Conservation (phyloP, 75 land plant genomes). For the Sequoia sempervirens region DNA sequence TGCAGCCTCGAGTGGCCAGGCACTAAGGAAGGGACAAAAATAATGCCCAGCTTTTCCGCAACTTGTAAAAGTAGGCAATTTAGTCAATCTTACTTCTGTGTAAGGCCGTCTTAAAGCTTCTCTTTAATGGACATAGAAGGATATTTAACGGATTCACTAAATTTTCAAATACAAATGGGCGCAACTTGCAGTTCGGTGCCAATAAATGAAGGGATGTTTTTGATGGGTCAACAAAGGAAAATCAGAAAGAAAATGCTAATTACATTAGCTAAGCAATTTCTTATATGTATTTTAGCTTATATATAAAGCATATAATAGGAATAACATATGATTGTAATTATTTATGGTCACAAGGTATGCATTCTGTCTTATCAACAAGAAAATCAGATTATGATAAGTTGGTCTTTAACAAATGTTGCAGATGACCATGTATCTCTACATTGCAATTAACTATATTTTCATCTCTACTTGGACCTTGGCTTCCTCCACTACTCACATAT, state of each 20-base stretch:
- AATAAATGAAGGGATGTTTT: not conserved
- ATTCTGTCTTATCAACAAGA: not conserved
- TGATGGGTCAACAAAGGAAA: too few species aligned
- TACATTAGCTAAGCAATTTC: not conserved
- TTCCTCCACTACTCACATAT: not conserved
- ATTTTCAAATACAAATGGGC: not conserved
- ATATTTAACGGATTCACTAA: not conserved
- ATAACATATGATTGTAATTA: not conserved
- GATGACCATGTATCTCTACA: not conserved
- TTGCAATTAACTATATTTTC: not conserved
- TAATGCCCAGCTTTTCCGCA: not conserved
- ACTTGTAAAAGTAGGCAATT: not conserved
- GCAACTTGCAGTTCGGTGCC: not conserved
- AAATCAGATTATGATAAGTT: not conserved
- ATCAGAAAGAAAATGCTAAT: not conserved
- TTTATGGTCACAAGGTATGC: not conserved
- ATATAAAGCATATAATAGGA: not conserved
- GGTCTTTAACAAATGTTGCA: not conserved
- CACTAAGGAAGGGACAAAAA: conserved; percentile 4
- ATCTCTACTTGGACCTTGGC: not conserved
- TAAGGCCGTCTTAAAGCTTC: not conserved
- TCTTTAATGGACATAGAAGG: not conserved
- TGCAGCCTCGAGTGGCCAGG: conserved; percentile 11
- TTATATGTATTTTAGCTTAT: not conserved
- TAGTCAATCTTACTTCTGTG: not conserved